Evolutionary conservation across 192 early-diverging fungal genomes (phyloP), one percentile per base, ranked within the genome.

Genomic region (Podila minutissima): DNA sequence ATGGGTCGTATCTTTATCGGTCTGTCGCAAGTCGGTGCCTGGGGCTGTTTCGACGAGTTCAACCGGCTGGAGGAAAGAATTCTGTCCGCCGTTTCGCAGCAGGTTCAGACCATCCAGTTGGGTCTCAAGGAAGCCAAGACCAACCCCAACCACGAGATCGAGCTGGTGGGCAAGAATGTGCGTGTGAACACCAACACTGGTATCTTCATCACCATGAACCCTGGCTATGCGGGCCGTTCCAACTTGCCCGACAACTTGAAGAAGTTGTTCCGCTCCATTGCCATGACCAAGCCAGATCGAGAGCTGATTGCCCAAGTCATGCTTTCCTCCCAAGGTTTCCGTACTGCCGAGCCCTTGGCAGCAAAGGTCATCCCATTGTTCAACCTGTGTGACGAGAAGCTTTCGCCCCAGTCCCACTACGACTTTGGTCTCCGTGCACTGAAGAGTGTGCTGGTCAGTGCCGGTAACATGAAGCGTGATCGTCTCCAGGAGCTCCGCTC

Each of bases 1-100:
- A 99, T 99, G 97, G 99, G 99, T 53, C 95, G 99, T 76, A 99
- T 99, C 69, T 99, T 99, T 83, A 92, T 99, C 71, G 98, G 98
- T 66, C 89, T 99, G 71, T 98, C 94, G 83, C 96, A 97, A 82
- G 99, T 99, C 17, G 98, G 98, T 50, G 98, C 97, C 0, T 99
- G 97, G 97, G 98, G 98, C 67, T 97, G 97, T 86, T 99, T 98
- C 82, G 98, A 99, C 85, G 98, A 99, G 87, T 99, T 99, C 86
- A 99, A 99, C 84, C 94, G 98, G 60, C 84, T 99, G 60, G 97
- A 98, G 78, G 98, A 99, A 87, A 88, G 97, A 62, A 99, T 99
- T 64, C 83, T 99, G 67, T 98, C 97, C 37, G 98, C 98, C 19
- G 98, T 99, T 15, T 98, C 97, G 20, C 98, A 99, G 86, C 98